Evolutionary conservation across 257 asterid species (phyloP).

Genomic region (Lycium ferocissimum): DNA sequence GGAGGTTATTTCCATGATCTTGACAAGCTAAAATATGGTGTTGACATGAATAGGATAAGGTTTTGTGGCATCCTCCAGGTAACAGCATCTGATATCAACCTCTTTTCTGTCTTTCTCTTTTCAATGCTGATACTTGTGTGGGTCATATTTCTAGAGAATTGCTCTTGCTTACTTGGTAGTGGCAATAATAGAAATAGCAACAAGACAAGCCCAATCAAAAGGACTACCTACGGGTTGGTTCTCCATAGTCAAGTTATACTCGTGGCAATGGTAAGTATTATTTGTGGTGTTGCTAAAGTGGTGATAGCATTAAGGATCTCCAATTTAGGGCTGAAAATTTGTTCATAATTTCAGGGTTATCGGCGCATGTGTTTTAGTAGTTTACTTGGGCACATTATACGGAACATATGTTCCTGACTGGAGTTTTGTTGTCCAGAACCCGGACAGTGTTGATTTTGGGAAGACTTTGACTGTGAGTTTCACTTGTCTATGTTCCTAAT

Average conservation of each 20-base stretch:
- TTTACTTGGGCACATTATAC: constrained; percentile 62
- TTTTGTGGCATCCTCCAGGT: constrained; percentile 94
- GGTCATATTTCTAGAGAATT: constrained; percentile 58
- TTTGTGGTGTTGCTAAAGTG: background rate
- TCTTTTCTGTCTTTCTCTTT: background rate
- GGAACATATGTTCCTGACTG: constrained; percentile 77
- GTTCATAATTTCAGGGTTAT: constrained; percentile 49
- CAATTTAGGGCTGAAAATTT: background rate
- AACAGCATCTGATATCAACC: constrained; percentile 23
- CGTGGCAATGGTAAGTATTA: constrained; percentile 68
- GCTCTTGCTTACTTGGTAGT: constrained; percentile 78
- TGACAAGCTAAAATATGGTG: constrained; percentile 71
- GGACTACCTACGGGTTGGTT: constrained; percentile 44
- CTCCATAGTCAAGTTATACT: constrained; percentile 61
- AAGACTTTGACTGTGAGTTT: constrained; percentile 59
- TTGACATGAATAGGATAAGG: constrained; percentile 71
- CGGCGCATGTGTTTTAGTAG: constrained; percentile 55
- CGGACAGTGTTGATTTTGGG: constrained; percentile 60
- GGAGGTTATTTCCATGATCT: constrained; percentile 90
- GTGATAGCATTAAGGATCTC: background rate
- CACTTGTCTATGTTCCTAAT: background rate
- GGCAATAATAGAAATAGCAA: constrained; percentile 59
- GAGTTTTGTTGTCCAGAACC: constrained; percentile 61
- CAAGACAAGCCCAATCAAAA: constrained; percentile 44
- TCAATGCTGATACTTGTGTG: constrained; percentile 21